These are phyloP conservation scores for Dothistroma pini DNA, from an alignment of 2,329 filamentous ascomycete species.

Conservation along the genomic window DNA sequence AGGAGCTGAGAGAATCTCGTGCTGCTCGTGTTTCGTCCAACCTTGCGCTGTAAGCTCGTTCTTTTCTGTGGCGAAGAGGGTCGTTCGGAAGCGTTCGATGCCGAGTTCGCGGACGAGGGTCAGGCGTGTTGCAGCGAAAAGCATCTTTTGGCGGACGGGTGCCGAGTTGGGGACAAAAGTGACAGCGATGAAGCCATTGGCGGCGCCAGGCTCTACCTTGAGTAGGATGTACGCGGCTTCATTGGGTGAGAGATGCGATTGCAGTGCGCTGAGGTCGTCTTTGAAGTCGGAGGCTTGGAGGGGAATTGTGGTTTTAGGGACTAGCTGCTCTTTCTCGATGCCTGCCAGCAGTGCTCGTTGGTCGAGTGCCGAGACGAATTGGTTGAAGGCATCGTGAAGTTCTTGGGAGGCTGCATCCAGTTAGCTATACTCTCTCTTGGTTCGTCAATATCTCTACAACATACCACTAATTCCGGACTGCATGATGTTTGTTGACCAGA, in stretches of 20 bases:
- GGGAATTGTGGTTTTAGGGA: conserved; percentile 56
- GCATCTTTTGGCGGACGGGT: conserved; percentile 80
- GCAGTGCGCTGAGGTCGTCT: conserved; percentile 60
- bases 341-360: conserved; percentile 69
- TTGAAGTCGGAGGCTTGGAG: conserved; percentile 55
- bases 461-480: conserved; percentile 75
- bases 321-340: conserved; percentile 66
- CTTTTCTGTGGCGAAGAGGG: conserved; percentile 66
- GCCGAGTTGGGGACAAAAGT: conserved; percentile 78
- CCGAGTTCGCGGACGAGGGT: conserved; percentile 74
- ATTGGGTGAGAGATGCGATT: conserved; percentile 61
- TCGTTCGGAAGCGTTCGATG: conserved; percentile 73
- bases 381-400: conserved; percentile 69
- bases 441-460: conserved; percentile 1
- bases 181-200: conserved; percentile 58
- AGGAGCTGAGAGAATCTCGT: conserved; percentile 59
- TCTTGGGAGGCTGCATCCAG: conserved; percentile 65
- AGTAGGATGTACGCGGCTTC: conserved; percentile 72
- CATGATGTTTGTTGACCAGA: conserved; percentile 48
- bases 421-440: conserved; percentile 5
- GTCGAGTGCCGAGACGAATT: conserved; percentile 57
- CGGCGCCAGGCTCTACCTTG: conserved; percentile 56
- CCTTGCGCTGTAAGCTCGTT: conserved; percentile 66
- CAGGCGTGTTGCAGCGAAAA: conserved; percentile 74
- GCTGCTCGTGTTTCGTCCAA: conserved; percentile 69